These are phyloP conservation scores for Rhodomyrtus tomentosa DNA, from an alignment of 345 rosid genomes.

Conservation along the genomic window DNA sequence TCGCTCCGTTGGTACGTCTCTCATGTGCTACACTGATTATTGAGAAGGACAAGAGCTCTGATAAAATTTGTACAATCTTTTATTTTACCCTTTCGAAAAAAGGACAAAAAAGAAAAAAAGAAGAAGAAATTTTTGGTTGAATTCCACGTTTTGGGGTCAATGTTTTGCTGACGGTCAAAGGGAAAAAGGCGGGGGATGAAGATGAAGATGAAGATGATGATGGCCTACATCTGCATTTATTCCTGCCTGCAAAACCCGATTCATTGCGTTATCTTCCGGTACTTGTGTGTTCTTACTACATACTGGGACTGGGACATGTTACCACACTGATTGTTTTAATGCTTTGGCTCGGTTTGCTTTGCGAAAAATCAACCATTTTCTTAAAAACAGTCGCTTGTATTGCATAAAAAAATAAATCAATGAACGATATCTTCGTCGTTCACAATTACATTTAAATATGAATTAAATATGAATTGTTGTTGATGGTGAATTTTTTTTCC, in stretches of 20 bases:
- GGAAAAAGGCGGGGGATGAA: background rate
- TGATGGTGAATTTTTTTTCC: background rate
- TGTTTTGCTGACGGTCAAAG: background rate
- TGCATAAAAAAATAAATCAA: background rate
- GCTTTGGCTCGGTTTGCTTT: background rate
- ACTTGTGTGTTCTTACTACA: background rate
- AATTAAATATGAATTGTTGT: background rate
- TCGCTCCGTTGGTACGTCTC: background rate
- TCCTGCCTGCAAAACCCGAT: background rate
- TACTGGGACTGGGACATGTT: no score
- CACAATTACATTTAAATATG: fast-evolving
- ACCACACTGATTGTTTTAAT: background rate
- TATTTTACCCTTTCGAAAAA: no score
- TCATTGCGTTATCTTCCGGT: background rate
- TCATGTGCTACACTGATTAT: background rate
- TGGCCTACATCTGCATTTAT: background rate
- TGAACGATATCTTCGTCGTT: fast-evolving
- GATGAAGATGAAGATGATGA: background rate
- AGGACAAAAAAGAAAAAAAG: no score
- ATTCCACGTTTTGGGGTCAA: background rate
- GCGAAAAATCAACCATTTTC: background rate
- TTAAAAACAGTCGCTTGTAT: background rate
- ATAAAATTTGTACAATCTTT: background rate
- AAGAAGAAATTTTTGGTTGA: background rate
- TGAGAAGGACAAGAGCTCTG: background rate